phyloP scores from a whole-genome alignment of 768 basidiomycete species.

The Agrocybe pediades region DNA sequence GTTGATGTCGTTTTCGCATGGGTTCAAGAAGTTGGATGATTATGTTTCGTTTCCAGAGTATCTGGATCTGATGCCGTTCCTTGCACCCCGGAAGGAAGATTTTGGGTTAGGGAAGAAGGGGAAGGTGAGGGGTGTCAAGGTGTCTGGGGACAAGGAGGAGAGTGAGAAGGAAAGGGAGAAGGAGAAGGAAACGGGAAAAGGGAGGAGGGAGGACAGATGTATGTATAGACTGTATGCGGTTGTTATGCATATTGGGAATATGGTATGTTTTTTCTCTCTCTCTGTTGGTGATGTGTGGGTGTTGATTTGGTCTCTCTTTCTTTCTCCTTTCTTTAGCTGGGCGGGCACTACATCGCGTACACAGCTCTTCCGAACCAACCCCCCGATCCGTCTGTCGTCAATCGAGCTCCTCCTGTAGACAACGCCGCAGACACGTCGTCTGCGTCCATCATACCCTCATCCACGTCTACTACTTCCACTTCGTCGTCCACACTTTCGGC shows the following conservation, averaged over 20 bases:
- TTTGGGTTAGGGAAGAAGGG: constrained; percentile 44
- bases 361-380: constrained; percentile 61
- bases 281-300: not conserved
- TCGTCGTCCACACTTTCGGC: not conserved
- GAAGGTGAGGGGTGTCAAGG: no score
- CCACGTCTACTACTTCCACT: not conserved
- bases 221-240: constrained; percentile 73
- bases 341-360: constrained; percentile 90
- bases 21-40: constrained; percentile 90
- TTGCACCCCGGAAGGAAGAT: constrained; percentile 80
- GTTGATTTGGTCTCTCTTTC: constrained; percentile 12
- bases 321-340: constrained; percentile 49
- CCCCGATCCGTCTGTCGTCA: constrained; percentile 4
- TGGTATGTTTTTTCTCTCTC: constrained; percentile 67
- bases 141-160: constrained; percentile 11
- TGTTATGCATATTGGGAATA: constrained; percentile 85
- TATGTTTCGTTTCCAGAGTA: constrained; percentile 88
- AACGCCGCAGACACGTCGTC: no score
- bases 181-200: not conserved
- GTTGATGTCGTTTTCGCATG: constrained; percentile 62
- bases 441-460: not conserved
- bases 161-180: constrained; percentile 8
- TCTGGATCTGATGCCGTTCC: constrained; percentile 83
- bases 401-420: no score
- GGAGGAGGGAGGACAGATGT: constrained; percentile 26